A percentile compares a stretch with the other conserved stretches of the same genome.
phyloP scores from a whole-genome alignment of 306 rosid species.

The Arachis hypogaea region DNA sequence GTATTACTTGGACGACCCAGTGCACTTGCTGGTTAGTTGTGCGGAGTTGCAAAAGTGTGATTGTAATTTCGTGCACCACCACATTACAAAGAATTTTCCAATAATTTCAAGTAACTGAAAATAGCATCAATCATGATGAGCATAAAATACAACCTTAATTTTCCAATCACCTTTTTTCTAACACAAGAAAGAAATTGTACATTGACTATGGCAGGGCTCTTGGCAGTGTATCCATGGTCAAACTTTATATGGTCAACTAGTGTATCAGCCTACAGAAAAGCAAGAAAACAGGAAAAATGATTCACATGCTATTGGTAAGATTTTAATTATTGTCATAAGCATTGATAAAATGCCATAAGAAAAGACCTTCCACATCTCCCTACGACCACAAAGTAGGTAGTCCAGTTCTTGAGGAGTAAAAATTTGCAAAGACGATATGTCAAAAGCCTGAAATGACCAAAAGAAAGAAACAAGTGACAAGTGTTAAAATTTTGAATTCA shows the following conservation, averaged over 20 bases:
- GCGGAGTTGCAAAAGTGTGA: too few relatives aligned
- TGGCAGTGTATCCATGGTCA: conserved; percentile 90
- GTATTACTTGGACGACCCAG: too few relatives aligned
- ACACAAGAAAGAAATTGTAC: conserved; percentile 46
- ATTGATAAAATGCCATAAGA: neutral
- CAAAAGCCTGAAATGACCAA: conserved; percentile 39
- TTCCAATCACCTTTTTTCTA: conserved; percentile 4
- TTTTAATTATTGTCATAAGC: neutral
- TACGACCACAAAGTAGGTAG: conserved; percentile 88
- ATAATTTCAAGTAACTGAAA: conserved; percentile 87
- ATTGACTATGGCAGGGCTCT: conserved; percentile 85
- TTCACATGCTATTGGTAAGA: neutral
- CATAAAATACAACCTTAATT: conserved; percentile 24
- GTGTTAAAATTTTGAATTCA: conserved; percentile 28
- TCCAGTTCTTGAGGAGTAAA: conserved; percentile 86
- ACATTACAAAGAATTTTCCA: conserved; percentile 61
- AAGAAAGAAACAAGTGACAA: conserved; percentile 1
- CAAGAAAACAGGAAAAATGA: neutral
- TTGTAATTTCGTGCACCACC: too few relatives aligned
- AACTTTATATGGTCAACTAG: conserved; percentile 87
- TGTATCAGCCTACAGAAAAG: conserved; percentile 68
- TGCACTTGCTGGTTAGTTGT: too few relatives aligned
- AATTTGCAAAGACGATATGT: conserved; percentile 56
- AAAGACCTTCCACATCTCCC: conserved; percentile 91
- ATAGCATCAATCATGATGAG: conserved; percentile 28